Conservation (phyloP, 805 yeast species). For the Yamadazyma takamatsuzukensis region DNA sequence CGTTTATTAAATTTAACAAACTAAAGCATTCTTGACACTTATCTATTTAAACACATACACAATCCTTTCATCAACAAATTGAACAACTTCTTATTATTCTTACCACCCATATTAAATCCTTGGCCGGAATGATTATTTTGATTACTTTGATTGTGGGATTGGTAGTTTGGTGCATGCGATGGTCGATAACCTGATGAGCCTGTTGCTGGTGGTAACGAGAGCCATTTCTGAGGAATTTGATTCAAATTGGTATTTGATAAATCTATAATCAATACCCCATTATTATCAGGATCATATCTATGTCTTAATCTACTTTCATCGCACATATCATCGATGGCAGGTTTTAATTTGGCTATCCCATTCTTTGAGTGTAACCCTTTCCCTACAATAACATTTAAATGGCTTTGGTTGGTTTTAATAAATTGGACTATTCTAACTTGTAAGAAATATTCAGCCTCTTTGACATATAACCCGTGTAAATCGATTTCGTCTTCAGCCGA, state of each 20-base stretch:
- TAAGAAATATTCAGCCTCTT: slow-evolving; percentile 79
- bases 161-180: slow-evolving; percentile 17
- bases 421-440: slow-evolving; percentile 71
- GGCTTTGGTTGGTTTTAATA: slow-evolving; percentile 53
- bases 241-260: slow-evolving; percentile 28
- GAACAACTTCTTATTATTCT: slow-evolving; percentile 18
- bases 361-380: slow-evolving; percentile 82
- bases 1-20: too few relatives aligned
- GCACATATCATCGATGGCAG: slow-evolving; percentile 82
- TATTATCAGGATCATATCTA: slow-evolving; percentile 63
- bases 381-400: slow-evolving; percentile 82
- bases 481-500: slow-evolving; percentile 86
- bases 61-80: slow-evolving; percentile 27
- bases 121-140: slow-evolving; percentile 20
- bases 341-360: slow-evolving; percentile 84
- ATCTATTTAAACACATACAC: slow-evolving; percentile 30
- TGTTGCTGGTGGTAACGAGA: slow-evolving; percentile 8
- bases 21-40: slow-evolving; percentile 3
- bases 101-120: too few relatives aligned
- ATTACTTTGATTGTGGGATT: slow-evolving; percentile 20
- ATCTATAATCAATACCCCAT: slow-evolving; percentile 78
- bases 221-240: slow-evolving; percentile 34
- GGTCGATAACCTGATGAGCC: slow-evolving; percentile 21
- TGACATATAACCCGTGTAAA: slow-evolving; percentile 85
- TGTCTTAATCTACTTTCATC: slow-evolving; percentile 57